phyloP scores from a whole-genome alignment of 768 basidiomycete genomes.

The Coprinopsis marcescibilis region DNA sequence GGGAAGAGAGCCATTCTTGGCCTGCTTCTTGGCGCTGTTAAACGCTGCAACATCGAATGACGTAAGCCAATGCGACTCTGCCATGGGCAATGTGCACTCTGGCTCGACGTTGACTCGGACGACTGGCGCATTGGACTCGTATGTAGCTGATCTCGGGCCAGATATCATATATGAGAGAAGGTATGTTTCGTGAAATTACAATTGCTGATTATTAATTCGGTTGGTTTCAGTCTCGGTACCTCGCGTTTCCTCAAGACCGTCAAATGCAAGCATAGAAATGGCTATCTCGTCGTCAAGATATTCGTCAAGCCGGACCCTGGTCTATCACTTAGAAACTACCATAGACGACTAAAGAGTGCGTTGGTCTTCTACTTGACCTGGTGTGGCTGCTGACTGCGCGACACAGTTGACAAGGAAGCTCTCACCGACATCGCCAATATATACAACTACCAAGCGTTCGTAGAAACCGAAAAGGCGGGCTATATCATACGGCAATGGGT shows the following conservation, averaged over 20 bases:
- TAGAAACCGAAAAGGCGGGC: slow-evolving; percentile 94
- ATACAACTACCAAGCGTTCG: slow-evolving; percentile 81
- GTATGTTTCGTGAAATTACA: slow-evolving; percentile 33
- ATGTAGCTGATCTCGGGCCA: slow-evolving; percentile 79
- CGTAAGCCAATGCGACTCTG: too few relatives aligned
- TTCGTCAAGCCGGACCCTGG: slow-evolving; percentile 93
- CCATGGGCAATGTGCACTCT: slow-evolving; percentile 83
- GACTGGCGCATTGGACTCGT: slow-evolving; percentile 81
- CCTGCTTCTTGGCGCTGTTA: too few relatives aligned
- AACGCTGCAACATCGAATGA: too few relatives aligned
- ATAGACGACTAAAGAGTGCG: slow-evolving; percentile 72
- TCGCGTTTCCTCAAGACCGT: slow-evolving; percentile 79
- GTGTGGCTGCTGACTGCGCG: slow-evolving; percentile 4
- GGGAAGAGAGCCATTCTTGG: too few relatives aligned
- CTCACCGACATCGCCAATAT: slow-evolving; percentile 82
- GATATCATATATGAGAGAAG: slow-evolving; percentile 92
- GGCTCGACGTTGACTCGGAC: slow-evolving; percentile 66
- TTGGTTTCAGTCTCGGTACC: slow-evolving; percentile 54
- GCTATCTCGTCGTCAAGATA: slow-evolving; percentile 86
- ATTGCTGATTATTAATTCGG: neutral
- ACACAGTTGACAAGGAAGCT: slow-evolving; percentile 77
- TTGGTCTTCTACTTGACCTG: neutral
- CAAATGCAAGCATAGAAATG: slow-evolving; percentile 78
- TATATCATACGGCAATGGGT: slow-evolving; percentile 95
- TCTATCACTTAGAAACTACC: slow-evolving; percentile 68